A percentile compares a stretch with the other conserved stretches of the same genome.
Conservation (phyloP, 2,329 filamentous ascomycete species). For the Emmonsia crescens region DNA sequence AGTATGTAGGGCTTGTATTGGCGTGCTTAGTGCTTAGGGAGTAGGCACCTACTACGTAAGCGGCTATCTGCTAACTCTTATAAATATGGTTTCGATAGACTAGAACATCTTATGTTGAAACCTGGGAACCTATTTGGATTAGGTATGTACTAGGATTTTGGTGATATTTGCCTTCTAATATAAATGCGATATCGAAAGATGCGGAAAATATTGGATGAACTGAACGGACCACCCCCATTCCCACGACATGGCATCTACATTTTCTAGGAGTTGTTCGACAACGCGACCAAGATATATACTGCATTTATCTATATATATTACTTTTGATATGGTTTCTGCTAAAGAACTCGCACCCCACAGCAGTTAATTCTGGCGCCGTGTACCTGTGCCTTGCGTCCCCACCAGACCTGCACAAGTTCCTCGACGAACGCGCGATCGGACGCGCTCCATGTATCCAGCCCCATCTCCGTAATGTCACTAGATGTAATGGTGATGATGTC, state of each 20-base stretch:
- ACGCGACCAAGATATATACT: not conserved
- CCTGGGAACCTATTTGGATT: too few species aligned
- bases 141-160: too few species aligned
- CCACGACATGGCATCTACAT: not conserved
- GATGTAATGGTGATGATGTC: constrained; percentile 29
- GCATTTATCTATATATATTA: constrained; percentile 2
- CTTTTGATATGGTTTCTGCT: constrained; percentile 1
- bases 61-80: too few species aligned
- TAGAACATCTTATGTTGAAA: too few species aligned
- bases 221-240: too few species aligned
- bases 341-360: constrained; percentile 38
- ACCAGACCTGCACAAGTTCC: constrained; percentile 37
- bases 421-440: constrained; percentile 37
- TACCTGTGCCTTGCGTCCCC: constrained; percentile 34
- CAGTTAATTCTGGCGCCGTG: constrained; percentile 36
- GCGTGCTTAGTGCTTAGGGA: too few species aligned
- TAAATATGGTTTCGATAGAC: too few species aligned
- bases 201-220: not conserved
- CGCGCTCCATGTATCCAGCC: constrained; percentile 39
- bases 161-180: too few species aligned
- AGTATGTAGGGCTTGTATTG: not conserved
- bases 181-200: too few species aligned
- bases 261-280: not conserved
- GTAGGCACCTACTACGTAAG: too few species aligned
- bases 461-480: constrained; percentile 39